Evolutionary conservation across 1,284 basidiomycete genomes (phyloP), one percentile per base, ranked within the genome.

Genomic region (Malassezia sympodialis): DNA sequence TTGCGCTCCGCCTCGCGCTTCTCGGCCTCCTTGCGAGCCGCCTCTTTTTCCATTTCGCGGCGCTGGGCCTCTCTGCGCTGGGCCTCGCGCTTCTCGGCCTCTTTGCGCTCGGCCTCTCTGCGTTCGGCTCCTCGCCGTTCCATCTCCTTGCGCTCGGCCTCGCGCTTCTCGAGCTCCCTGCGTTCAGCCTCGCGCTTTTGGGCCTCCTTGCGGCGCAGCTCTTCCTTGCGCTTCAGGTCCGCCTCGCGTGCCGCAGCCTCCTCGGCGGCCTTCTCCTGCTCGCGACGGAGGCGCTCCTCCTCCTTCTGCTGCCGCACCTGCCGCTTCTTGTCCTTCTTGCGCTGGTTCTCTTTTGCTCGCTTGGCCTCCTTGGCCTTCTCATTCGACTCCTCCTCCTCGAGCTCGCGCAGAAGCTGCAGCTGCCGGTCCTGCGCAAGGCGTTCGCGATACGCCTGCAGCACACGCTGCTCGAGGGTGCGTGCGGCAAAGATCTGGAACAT

Each of bases 401-500:
- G 81, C 75, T 93, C 90, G 37, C 86, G 82, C 48, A 93, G 79
- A 10, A 93, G 80, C 67, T 91, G 87, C 57, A 84, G 79, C 76
- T 90, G 88, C 65, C 87, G 82, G 75, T 90, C 87, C 73, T 88
- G 87, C 19, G 90, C 88, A n/a, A 91, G 85, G 66, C 84, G 84
- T 77, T 91, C 90, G 51, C 88, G 84, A 74, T 90, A 93, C 5
- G 89, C 87, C 65, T 89, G 85, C 51, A 96, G 82, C 35, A 96
- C 93, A 24, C 93, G 84, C 77, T 96, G 90, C 78, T 98, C 93
- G 75, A 98, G 96, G 90, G 96, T 94, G 53, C 94, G 84, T 35
- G 93, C 93, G n/a, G 93, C 93, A 75, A 96, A 98, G 77, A 98
- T 96, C 65, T 90, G 90, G 79, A 98, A 98, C 93, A 98, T 98